phyloP scores from a whole-genome alignment of 1,284 basidiomycete species.

The Irpex lacteus region DNA sequence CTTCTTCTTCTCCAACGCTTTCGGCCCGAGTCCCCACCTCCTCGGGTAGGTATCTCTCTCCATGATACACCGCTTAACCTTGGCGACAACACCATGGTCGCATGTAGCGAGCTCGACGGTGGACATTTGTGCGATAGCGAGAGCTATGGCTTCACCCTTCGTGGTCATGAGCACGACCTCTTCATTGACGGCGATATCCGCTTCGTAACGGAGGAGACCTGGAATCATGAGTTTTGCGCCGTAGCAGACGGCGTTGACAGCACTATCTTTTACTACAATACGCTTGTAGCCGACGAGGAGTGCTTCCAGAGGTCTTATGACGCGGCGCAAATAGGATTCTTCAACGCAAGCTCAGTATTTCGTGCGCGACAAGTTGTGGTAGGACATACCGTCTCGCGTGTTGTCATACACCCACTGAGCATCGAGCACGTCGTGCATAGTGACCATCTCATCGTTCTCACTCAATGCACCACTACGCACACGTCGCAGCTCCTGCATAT shows the following conservation, averaged over 20 bases:
- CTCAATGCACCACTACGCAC: conserved; percentile 95
- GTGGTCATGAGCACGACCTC: conserved; percentile 99
- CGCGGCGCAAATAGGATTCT: conserved; percentile 97
- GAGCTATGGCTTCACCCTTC: conserved; percentile 98
- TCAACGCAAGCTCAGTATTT: conserved; percentile 7
- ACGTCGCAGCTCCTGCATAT: conserved; percentile 98
- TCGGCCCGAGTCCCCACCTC: conserved; percentile 96
- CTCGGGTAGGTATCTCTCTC: conserved; percentile 98
- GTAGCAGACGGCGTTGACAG: conserved; percentile 99
- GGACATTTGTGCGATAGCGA: conserved; percentile 98
- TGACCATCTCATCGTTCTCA: conserved; percentile 98
- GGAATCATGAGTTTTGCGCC: conserved; percentile 99
- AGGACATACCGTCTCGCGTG: conserved; percentile 79
- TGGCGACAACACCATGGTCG: conserved; percentile 98
- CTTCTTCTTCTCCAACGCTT: conserved; percentile 98
- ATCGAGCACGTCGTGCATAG: conserved; percentile 99
- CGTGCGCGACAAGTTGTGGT: background rate
- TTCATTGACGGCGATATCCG: conserved; percentile 93
- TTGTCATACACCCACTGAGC: conserved; percentile 99
- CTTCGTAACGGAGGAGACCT: conserved; percentile 95
- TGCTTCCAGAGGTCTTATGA: conserved; percentile 93
- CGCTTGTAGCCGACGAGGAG: conserved; percentile 97
- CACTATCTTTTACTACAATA: conserved; percentile 98
- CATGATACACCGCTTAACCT: conserved; percentile 99
- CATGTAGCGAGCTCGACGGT: conserved; percentile 98